Percentiles rank a stretch among this genome's conserved stretches.
These are phyloP conservation scores for Croton setiger DNA, from an alignment of 441 rosid genomes.

Conservation along the genomic window DNA sequence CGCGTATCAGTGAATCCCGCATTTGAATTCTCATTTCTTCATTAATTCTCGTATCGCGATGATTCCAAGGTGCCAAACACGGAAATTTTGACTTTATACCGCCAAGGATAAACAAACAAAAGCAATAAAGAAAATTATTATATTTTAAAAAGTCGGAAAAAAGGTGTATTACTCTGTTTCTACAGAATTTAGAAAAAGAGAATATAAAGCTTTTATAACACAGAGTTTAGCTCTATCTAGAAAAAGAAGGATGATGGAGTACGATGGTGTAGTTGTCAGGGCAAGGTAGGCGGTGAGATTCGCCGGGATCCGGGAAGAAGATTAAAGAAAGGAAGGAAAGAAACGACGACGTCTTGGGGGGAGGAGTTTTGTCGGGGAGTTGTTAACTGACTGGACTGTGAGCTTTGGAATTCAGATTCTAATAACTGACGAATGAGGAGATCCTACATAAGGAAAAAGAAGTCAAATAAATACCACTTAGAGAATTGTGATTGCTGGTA, in stretches of 20 bases:
- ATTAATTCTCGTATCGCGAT: slow-evolving; percentile 10
- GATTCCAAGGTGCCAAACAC: slow-evolving; percentile 16
- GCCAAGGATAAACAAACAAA: background rate
- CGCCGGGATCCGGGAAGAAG: slow-evolving; percentile 19
- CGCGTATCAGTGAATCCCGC: slow-evolving; percentile 3
- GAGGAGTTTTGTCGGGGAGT: background rate
- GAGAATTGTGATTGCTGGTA: slow-evolving; percentile 18
- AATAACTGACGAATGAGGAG: slow-evolving; percentile 12
- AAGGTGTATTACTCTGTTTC: background rate
- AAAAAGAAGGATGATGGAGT: background rate
- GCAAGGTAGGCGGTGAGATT: background rate
- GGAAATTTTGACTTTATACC: slow-evolving; percentile 11
- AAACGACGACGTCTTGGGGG: slow-evolving; percentile 18
- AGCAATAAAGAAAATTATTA: background rate
- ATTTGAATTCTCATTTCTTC: slow-evolving; percentile 20
- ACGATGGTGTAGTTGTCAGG: background rate
- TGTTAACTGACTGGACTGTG: background rate
- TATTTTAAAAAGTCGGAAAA: background rate
- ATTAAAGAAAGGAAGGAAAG: background rate
- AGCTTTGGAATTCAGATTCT: slow-evolving; percentile 3
- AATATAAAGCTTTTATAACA: background rate
- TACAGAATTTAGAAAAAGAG: background rate
- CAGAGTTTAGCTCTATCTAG: background rate
- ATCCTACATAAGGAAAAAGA: slow-evolving; percentile 8
- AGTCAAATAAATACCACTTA: slow-evolving; percentile 14